A percentile compares a stretch with the other conserved stretches of the same genome.
These are phyloP conservation scores for Taxillus chinensis DNA, from an alignment of 164 flowering plant genomes.

Conservation along the genomic window DNA sequence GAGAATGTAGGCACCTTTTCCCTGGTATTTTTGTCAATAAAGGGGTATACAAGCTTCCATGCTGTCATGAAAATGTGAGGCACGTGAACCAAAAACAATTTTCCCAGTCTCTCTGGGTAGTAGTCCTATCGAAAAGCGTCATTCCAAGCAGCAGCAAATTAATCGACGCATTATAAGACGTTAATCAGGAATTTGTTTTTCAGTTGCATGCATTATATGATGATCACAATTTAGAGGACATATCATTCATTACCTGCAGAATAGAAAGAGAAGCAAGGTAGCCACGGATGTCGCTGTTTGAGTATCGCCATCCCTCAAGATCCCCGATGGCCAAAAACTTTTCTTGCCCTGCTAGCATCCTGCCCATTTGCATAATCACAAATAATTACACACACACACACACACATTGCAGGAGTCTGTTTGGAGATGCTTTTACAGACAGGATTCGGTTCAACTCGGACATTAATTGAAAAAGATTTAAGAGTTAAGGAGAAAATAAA, in stretches of 20 bases:
- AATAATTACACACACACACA: background rate
- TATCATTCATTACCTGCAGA: slow-evolving; percentile 44
- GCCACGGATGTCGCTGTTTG: slow-evolving; percentile 60
- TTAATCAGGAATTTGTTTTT: background rate
- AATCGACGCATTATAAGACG: background rate
- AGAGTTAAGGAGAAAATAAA: no score
- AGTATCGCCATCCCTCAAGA: slow-evolving; percentile 77
- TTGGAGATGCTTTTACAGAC: no score
- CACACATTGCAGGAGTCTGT: no score
- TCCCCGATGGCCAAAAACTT: slow-evolving; percentile 59
- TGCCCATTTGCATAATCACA: slow-evolving; percentile 16
- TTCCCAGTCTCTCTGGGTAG: slow-evolving; percentile 84
- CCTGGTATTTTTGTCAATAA: slow-evolving; percentile 64
- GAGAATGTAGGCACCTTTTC: slow-evolving; percentile 41
- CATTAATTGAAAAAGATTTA: no score
- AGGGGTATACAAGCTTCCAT: slow-evolving; percentile 72
- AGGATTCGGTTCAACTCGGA: no score
- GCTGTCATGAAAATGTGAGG: slow-evolving; percentile 62
- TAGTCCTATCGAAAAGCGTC: slow-evolving; percentile 45
- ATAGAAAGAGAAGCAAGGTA: slow-evolving; percentile 57
- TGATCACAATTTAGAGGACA: background rate
- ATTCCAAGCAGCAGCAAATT: background rate
- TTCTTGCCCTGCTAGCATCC: slow-evolving; percentile 61
- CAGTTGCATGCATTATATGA: background rate
- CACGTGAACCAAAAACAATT: slow-evolving; percentile 50